A percentile compares a stretch with the other conserved stretches of the same genome.
phyloP scores from a whole-genome alignment of 495 filamentous ascomycete species.

The Podospora bellae-mahoneyi region DNA sequence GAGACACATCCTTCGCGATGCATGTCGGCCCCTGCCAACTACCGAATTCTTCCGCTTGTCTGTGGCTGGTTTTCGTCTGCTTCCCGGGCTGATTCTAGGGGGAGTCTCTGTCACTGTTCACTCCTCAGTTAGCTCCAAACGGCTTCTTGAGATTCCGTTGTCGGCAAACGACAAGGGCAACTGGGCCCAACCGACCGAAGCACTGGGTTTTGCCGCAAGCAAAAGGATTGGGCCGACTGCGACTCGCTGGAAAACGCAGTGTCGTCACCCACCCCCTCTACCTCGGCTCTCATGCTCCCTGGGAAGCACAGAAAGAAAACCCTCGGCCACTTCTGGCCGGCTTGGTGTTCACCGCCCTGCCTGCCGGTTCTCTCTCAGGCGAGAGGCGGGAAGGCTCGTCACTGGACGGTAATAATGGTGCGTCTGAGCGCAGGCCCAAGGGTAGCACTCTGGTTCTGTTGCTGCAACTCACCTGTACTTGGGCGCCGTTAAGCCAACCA shows the following conservation, averaged over 20 bases:
- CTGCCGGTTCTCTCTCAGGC: constrained; percentile 9
- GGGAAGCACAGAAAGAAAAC: not conserved
- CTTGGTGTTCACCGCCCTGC: not conserved
- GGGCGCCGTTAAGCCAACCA: constrained; percentile 9
- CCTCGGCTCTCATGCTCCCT: not conserved
- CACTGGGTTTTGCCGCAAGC: not conserved
- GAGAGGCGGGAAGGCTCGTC: constrained; percentile 9
- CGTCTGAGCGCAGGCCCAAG: constrained; percentile 3
- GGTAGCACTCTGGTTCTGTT: constrained; percentile 10
- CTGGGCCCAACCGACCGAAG: not conserved
- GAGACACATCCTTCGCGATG: not conserved
- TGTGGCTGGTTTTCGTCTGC: not conserved
- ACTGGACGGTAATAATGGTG: constrained; percentile 13
- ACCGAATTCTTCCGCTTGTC: not conserved
- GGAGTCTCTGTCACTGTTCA: not conserved
- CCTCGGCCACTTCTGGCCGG: not conserved
- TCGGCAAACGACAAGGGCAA: not conserved
- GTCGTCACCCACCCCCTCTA: not conserved
- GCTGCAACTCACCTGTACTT: constrained; percentile 26
- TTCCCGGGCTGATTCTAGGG: not conserved
- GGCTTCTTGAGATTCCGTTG: not conserved
- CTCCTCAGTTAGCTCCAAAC: not conserved
- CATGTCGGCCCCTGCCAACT: not conserved
- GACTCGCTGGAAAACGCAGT: not conserved
- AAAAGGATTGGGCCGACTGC: not conserved